phyloP scores from a whole-genome alignment of 306 rosid species.

The Coriaria nepalensis region DNA sequence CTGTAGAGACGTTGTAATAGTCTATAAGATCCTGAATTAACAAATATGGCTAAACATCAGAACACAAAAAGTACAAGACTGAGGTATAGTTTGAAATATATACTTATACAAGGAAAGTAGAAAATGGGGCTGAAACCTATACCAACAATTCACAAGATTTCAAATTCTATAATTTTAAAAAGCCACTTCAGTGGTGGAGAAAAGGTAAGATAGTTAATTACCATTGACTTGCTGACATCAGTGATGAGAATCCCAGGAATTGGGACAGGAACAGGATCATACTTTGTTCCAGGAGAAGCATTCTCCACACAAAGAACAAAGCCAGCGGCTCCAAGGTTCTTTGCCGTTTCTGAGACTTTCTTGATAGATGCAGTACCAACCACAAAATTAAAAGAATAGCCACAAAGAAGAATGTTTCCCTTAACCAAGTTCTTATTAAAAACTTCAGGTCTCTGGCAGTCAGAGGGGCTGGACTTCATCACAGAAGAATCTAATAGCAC shows the following conservation, averaged over 20 bases:
- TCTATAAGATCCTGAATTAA: conserved; percentile 66
- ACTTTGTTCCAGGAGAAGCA: conserved; percentile 80
- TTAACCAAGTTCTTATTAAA: conserved; percentile 73
- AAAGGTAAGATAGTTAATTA: conserved; percentile 16
- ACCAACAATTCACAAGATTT: not conserved
- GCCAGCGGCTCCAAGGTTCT: conserved; percentile 90
- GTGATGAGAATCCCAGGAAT: conserved; percentile 83
- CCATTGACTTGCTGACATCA: conserved; percentile 75
- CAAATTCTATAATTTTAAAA: not conserved
- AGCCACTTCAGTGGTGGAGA: not conserved
- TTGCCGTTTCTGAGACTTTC: conserved; percentile 85
- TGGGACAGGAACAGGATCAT: conserved; percentile 90
- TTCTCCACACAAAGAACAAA: conserved; percentile 95
- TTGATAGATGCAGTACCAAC: conserved; percentile 74
- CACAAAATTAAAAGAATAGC: conserved; percentile 94
- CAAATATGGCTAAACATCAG: conserved; percentile 16
- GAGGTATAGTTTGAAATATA: conserved; percentile 1
- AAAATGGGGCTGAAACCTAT: conserved; percentile 4
- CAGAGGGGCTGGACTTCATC: conserved; percentile 70
- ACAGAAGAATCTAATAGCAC: conserved; percentile 84
- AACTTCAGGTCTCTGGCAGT: conserved; percentile 90
- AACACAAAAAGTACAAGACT: conserved; percentile 1
- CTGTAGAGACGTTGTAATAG: conserved; percentile 74
- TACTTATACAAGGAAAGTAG: conserved; percentile 3
- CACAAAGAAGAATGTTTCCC: conserved; percentile 96